A percentile compares a stretch with the other conserved stretches of the same genome.
Evolutionary conservation across 2,329 filamentous ascomycete genomes (phyloP).

Genomic region (Penicillium nordicum): DNA sequence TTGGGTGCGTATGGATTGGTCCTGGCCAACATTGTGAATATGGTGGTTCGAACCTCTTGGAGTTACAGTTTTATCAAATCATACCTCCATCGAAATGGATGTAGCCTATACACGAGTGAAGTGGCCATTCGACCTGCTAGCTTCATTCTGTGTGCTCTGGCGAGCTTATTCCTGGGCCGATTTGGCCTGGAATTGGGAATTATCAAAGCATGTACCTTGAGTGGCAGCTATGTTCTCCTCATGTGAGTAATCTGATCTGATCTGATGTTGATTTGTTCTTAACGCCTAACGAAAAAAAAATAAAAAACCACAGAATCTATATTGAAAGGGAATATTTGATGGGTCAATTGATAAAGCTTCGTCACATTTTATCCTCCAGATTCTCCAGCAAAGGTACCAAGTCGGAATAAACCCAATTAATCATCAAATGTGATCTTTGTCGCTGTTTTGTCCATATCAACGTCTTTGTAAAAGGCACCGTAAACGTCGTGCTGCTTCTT

Average conservation of each 20-base stretch:
- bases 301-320: slow-evolving; percentile 30
- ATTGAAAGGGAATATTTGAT: slow-evolving; percentile 34
- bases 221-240: slow-evolving; percentile 52
- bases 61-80: slow-evolving; percentile 66
- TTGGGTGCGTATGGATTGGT: slow-evolving; percentile 79
- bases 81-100: slow-evolving; percentile 56
- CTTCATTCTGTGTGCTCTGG: slow-evolving; percentile 45
- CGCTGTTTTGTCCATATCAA: slow-evolving; percentile 75
- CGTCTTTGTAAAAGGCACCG: slow-evolving; percentile 92
- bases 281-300: slow-evolving; percentile 13
- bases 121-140: slow-evolving; percentile 47
- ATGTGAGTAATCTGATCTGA: slow-evolving; percentile 60
- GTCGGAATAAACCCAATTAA: slow-evolving; percentile 25
- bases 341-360: slow-evolving; percentile 23
- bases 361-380: slow-evolving; percentile 17
- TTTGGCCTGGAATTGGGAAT: slow-evolving; percentile 25
- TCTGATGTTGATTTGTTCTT: slow-evolving; percentile 15
- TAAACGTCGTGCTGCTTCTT: slow-evolving; percentile 97
- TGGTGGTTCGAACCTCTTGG: slow-evolving; percentile 80
- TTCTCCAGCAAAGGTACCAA: slow-evolving; percentile 16
- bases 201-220: slow-evolving; percentile 50
- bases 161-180: slow-evolving; percentile 42
- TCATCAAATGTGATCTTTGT: slow-evolving; percentile 90
- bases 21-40: slow-evolving; percentile 83
- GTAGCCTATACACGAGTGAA: slow-evolving; percentile 40